Evolutionary conservation across 805 yeast species (phyloP), one percentile per base, ranked within the genome.

Genomic region (Tetrapisispora namnaoensis): DNA sequence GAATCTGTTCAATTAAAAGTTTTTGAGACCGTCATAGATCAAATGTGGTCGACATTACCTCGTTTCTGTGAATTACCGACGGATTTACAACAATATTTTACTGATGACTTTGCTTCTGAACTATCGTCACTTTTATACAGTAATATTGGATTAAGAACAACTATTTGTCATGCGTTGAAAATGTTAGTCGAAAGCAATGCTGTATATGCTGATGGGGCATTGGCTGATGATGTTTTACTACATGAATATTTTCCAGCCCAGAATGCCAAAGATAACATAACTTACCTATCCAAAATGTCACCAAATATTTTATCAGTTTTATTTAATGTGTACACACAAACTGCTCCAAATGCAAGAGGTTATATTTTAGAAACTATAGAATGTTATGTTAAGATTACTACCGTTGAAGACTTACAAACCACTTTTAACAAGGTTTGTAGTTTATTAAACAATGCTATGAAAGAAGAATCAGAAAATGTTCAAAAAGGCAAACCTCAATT

Each of bases 301-400:
- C 68, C 86, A 4, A 90, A 93, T 55, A 62, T 93, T 45, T 72
- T 93, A 46, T 84, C 95, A 13, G 96, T 89, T 20, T 71, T 93
- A 45, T 87, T 91, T 73, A 93, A 93, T 59, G 95, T 93, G 17
- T 93, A 86, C 67, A 79, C 91, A n/a, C 90, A 89, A 56, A 89
- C 97, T 11, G 69, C 79, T 42, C 83, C 93, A 37, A 93, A 86
- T 47, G 77, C 88, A 16, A 80, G 98, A 66, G 86, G 87, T 13
- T 88, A 75, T 64, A 80, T 93, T 45, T 74, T 89, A 50, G 97
- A 91, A 53, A 82, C 96, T 10, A 86, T 91, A 58, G 90, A 88
- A 57, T 76, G 82, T 0, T 90, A 83, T 65, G 71, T 93, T 51
- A 78, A 80, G 52, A 80, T 91, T 37, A 77, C 89, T 10, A 72